These are phyloP conservation scores for Boletus barrowsii DNA, from an alignment of 768 basidiomycete genomes.

Conservation along the genomic window DNA sequence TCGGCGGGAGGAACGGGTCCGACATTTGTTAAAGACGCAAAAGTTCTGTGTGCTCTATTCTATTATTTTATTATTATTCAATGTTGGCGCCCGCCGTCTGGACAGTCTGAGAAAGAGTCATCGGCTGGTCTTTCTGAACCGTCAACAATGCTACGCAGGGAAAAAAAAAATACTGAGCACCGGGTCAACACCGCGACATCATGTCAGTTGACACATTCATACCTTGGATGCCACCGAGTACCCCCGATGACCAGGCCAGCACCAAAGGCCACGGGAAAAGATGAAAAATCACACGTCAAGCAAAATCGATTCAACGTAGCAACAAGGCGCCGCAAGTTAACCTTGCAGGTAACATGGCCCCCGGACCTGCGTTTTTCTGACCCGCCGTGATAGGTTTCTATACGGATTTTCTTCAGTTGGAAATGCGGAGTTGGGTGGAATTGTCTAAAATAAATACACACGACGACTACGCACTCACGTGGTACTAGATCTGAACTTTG, in stretches of 20 bases:
- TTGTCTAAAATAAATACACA: slow-evolving; percentile 3
- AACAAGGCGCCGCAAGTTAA: not conserved
- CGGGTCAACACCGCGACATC: slow-evolving; percentile 11
- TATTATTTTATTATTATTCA: not conserved
- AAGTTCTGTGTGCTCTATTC: not conserved
- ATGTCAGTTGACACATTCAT: not conserved
- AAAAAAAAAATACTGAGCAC: not conserved
- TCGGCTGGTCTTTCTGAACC: not conserved
- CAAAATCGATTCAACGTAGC: not conserved
- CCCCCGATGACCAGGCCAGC: not conserved
- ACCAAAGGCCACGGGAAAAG: not conserved
- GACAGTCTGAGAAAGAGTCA: not conserved
- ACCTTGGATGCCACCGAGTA: not conserved
- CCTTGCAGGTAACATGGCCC: not conserved
- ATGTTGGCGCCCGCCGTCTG: not conserved
- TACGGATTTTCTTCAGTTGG: not conserved
- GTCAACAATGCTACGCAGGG: not conserved
- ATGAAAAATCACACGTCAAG: not conserved
- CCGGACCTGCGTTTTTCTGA: not conserved
- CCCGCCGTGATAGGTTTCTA: not conserved
- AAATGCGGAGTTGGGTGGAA: not conserved
- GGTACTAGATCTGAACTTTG: slow-evolving; percentile 7
- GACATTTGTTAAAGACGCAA: not conserved
- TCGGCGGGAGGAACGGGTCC: not conserved
- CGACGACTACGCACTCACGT: slow-evolving; percentile 11